phyloP scores from a whole-genome alignment of 495 filamentous ascomycete species.

The Penicillium herquei region DNA sequence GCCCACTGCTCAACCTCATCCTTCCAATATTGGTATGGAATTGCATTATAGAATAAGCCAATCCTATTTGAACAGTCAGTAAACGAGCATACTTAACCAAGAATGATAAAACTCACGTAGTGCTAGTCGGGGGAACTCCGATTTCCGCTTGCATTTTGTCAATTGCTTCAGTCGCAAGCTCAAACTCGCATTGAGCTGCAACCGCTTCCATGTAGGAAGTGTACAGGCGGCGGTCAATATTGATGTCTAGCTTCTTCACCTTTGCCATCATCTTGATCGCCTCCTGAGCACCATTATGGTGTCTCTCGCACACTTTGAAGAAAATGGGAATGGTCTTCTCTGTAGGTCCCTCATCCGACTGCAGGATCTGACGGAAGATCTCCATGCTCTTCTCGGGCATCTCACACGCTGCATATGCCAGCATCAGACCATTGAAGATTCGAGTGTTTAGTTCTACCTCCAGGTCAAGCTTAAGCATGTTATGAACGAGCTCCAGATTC shows the following conservation, averaged over 20 bases:
- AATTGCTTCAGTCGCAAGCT: conserved; percentile 62
- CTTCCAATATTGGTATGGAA: conserved; percentile 58
- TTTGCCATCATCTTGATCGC: conserved; percentile 74
- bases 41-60: conserved; percentile 70
- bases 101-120: conserved; percentile 60
- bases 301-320: conserved; percentile 70
- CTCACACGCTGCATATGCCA: conserved; percentile 71
- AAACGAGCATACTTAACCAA: not conserved
- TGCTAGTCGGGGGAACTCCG: conserved; percentile 60
- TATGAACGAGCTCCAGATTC: conserved; percentile 71
- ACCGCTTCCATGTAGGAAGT: conserved; percentile 71
- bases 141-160: conserved; percentile 61
- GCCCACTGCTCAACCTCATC: conserved; percentile 72
- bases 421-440: conserved; percentile 80
- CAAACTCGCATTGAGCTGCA: conserved; percentile 64
- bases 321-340: conserved; percentile 74
- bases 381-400: conserved; percentile 61
- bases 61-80: conserved; percentile 49
- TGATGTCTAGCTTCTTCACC: conserved; percentile 71
- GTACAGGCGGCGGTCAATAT: conserved; percentile 68
- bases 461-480: conserved; percentile 88
- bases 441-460: conserved; percentile 72
- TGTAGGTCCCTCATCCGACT: conserved; percentile 76
- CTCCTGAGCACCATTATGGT: conserved; percentile 57
- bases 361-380: conserved; percentile 79